These are phyloP conservation scores for Russula foetens DNA, from an alignment of 768 basidiomycete species.

Conservation along the genomic window DNA sequence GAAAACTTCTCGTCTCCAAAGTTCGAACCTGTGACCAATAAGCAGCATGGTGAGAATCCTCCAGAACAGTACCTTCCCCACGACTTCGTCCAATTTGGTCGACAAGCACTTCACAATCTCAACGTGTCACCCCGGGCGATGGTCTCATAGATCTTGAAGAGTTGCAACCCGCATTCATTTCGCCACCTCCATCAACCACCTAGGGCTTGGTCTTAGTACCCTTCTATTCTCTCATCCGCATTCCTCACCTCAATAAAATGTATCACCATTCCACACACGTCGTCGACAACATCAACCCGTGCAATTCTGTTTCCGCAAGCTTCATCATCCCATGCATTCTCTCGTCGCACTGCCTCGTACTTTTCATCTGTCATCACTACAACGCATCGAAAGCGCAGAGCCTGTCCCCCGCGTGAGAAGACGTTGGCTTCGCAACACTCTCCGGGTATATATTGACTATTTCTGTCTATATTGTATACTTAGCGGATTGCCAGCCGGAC, in stretches of 20 bases:
- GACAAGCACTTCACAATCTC: constrained; percentile 69
- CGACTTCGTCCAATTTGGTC: constrained; percentile 73
- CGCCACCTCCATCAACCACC: constrained; percentile 10
- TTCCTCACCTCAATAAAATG: constrained; percentile 59
- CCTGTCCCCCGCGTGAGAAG: constrained; percentile 12
- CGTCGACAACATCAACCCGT: constrained; percentile 46
- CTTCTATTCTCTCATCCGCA: constrained; percentile 35
- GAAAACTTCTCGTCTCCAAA: constrained; percentile 57
- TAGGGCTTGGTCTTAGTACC: constrained; percentile 27
- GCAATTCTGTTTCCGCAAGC: constrained; percentile 36
- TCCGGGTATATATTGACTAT: constrained; percentile 19
- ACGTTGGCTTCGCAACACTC: constrained; percentile 19
- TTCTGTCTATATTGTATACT: constrained; percentile 21
- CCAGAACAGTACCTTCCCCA: constrained; percentile 76
- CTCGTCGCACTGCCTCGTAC: constrained; percentile 32
- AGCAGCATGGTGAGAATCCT: constrained; percentile 55
- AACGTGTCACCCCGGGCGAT: constrained; percentile 55
- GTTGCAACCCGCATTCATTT: constrained; percentile 13
- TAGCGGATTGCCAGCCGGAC: constrained; percentile 18
- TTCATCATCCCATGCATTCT: constrained; percentile 37
- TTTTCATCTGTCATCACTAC: constrained; percentile 22
- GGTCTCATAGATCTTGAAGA: constrained; percentile 42
- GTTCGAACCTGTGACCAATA: constrained; percentile 68
- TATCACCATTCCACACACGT: constrained; percentile 65
- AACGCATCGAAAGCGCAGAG: constrained; percentile 17